Conservation (phyloP, 139 green algal genomes). For the Chlorella sp. region DNA sequence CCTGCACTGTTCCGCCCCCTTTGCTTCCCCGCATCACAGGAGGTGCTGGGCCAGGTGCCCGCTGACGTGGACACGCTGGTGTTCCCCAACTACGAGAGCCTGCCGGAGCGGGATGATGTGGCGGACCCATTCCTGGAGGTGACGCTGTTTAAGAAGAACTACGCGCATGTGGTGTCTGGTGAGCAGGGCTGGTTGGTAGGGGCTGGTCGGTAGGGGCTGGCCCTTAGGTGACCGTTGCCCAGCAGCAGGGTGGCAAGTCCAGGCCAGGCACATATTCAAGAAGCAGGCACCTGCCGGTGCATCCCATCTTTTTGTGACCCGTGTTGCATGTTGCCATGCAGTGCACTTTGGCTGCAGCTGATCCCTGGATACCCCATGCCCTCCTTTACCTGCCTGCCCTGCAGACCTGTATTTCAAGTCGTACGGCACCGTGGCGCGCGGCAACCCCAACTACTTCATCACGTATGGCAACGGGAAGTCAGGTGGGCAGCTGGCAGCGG, state of each 20-base stretch:
- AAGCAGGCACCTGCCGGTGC: too few relatives aligned
- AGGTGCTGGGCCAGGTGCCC: slow-evolving; percentile 44
- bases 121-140: slow-evolving; percentile 79
- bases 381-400: background rate
- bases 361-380: too few relatives aligned
- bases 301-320: background rate
- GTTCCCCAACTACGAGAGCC: slow-evolving; percentile 86
- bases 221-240: too few relatives aligned
- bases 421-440: slow-evolving; percentile 66
- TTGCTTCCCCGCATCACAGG: background rate
- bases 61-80: slow-evolving; percentile 77
- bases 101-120: slow-evolving; percentile 70
- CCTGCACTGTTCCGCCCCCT: background rate
- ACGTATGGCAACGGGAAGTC: slow-evolving; percentile 86
- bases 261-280: too few relatives aligned
- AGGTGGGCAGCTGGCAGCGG: background rate
- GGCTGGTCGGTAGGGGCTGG: too few relatives aligned
- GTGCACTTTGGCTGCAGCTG: too few relatives aligned
- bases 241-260: too few relatives aligned
- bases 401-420: slow-evolving; percentile 74
- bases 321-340: too few relatives aligned
- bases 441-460: slow-evolving; percentile 90
- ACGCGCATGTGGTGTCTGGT: slow-evolving; percentile 69
- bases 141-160: slow-evolving; percentile 88
- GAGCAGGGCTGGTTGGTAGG: background rate